Percentiles rank a stretch among this genome's conserved stretches.
phyloP scores from a whole-genome alignment of 495 filamentous ascomycete genomes.

The Recurvomyces mirabilis region DNA sequence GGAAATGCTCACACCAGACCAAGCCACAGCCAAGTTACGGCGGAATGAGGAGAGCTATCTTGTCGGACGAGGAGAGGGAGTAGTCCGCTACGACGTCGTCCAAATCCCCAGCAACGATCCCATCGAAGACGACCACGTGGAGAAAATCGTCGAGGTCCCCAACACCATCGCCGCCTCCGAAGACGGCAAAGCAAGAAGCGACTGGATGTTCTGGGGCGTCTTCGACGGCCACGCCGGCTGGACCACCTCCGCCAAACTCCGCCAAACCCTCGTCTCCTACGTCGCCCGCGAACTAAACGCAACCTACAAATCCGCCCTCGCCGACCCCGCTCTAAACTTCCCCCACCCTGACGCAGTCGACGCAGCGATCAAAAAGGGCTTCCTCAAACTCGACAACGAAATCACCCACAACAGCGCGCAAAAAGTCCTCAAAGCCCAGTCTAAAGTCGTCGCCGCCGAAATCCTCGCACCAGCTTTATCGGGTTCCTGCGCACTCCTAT shows the following conservation, averaged over 20 bases:
- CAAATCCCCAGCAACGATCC: constrained; percentile 94
- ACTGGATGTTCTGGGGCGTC: constrained; percentile 99
- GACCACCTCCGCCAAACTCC: constrained; percentile 94
- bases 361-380: constrained; percentile 82
- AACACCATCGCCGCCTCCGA: constrained; percentile 40
- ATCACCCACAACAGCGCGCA: constrained; percentile 84
- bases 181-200: constrained; percentile 48
- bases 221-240: constrained; percentile 97
- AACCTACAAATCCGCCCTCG: constrained; percentile 68
- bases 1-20: constrained; percentile 92
- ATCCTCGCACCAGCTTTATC: constrained; percentile 85
- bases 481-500: constrained; percentile 89
- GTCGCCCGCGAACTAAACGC: constrained; percentile 90
- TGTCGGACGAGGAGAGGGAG: constrained; percentile 79
- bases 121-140: constrained; percentile 95
- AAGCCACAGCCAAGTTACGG: constrained; percentile 80
- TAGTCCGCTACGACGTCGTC: constrained; percentile 90
- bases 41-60: constrained; percentile 83
- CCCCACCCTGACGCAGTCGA: constrained; percentile 73
- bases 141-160: constrained; percentile 89
- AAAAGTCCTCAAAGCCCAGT: constrained; percentile 77
- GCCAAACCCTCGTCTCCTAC: constrained; percentile 79
- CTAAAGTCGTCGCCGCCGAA: constrained; percentile 77
- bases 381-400: constrained; percentile 78
- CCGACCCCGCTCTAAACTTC: constrained; percentile 45